These are phyloP conservation scores for Rhodocollybia butyracea DNA, from an alignment of 768 basidiomycete genomes.

Conservation along the genomic window DNA sequence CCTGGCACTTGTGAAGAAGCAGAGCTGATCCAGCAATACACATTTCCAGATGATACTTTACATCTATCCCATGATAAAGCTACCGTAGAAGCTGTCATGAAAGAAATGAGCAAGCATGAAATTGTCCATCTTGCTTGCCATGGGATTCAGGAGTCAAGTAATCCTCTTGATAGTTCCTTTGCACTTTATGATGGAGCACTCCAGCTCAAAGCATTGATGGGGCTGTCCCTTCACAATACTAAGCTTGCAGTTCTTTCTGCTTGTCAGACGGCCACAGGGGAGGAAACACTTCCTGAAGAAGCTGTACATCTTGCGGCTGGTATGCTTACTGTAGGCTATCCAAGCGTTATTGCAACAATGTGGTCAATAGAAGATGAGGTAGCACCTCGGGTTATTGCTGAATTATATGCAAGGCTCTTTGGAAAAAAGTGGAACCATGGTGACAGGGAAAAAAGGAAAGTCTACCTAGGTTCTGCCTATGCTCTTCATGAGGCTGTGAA, in stretches of 20 bases:
- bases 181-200: slow-evolving; percentile 19
- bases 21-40: neutral
- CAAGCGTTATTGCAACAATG: slow-evolving; percentile 30
- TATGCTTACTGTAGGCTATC: slow-evolving; percentile 26
- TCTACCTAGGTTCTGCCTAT: neutral
- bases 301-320: slow-evolving; percentile 27
- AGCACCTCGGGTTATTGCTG: slow-evolving; percentile 13
- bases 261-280: slow-evolving; percentile 25
- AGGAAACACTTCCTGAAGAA: slow-evolving; percentile 20
- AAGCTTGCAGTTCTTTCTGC: slow-evolving; percentile 29
- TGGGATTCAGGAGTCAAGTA: slow-evolving; percentile 15
- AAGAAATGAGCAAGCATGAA: neutral
- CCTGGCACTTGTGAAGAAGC: slow-evolving; percentile 12
- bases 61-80: neutral
- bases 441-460: neutral
- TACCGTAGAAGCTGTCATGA: slow-evolving; percentile 1
- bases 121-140: slow-evolving; percentile 32
- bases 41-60: neutral
- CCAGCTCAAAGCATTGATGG: slow-evolving; percentile 20
- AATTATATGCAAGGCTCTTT: slow-evolving; percentile 10
- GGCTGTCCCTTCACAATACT: slow-evolving; percentile 9
- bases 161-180: slow-evolving; percentile 25
- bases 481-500: too few relatives aligned
- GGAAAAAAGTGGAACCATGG: neutral
- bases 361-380: slow-evolving; percentile 28